These are phyloP conservation scores for Hemileccinum impolitum DNA, from an alignment of 768 basidiomycete genomes.

Conservation along the genomic window DNA sequence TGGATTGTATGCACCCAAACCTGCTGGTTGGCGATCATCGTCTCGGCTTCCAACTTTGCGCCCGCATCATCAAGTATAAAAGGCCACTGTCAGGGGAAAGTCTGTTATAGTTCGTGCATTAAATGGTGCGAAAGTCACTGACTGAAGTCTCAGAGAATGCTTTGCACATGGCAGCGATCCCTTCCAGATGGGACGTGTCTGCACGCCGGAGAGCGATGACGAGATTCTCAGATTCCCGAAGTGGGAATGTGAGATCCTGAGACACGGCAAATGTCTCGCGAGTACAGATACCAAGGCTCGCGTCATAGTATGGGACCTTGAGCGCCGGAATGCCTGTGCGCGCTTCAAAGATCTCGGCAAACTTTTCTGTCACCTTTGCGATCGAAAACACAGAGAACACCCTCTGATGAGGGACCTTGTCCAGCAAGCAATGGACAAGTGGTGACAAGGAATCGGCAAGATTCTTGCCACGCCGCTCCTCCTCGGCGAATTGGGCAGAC, in stretches of 20 bases:
- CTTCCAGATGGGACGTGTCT: slow-evolving; percentile 23
- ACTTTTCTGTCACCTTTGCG: slow-evolving; percentile 41
- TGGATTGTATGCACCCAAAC: slow-evolving; percentile 59
- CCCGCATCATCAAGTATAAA: slow-evolving; percentile 43
- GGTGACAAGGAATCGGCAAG: slow-evolving; percentile 5
- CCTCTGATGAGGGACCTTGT: slow-evolving; percentile 9
- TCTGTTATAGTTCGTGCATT: background rate
- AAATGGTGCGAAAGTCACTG: slow-evolving; percentile 19
- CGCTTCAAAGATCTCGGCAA: slow-evolving; percentile 47
- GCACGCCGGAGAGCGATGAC: slow-evolving; percentile 35
- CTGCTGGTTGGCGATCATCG: slow-evolving; percentile 43
- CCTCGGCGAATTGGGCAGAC: slow-evolving; percentile 8
- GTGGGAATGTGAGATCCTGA: background rate
- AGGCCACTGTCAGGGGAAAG: slow-evolving; percentile 42
- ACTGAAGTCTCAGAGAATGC: slow-evolving; percentile 62
- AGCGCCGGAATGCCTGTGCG: slow-evolving; percentile 21
- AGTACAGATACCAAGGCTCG: slow-evolving; percentile 57
- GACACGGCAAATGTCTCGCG: slow-evolving; percentile 31
- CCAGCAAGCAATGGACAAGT: slow-evolving; percentile 13
- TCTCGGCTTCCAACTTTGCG: slow-evolving; percentile 49
- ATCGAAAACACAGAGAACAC: slow-evolving; percentile 65
- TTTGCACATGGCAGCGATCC: slow-evolving; percentile 45
- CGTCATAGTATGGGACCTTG: slow-evolving; percentile 55
- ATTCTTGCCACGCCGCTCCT: slow-evolving; percentile 3
- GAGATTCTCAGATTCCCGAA: slow-evolving; percentile 7